Base-by-base conservation (phyloP, 2,329 filamentous ascomycete species). In the Coccinonectria pachysandricola region DNA sequence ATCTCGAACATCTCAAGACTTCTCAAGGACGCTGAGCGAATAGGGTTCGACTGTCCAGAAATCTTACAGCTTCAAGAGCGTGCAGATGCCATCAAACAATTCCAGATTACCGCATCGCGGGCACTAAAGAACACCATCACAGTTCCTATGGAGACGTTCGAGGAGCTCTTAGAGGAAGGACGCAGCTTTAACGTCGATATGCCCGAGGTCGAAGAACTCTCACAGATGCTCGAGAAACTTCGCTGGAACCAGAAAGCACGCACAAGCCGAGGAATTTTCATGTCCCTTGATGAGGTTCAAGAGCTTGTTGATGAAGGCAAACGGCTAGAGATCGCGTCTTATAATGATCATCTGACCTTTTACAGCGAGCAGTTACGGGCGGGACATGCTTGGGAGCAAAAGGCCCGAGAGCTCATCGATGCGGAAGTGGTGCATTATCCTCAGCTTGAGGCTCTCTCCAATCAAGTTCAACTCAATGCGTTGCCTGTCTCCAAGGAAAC, bases 21-120 rank as follows among this genome's bases (percentile, higher is more conserved):
- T 24, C 72, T 98, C 31, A 67, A 73, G 33, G 77, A 87, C 43
- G 88, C 88, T 13, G 81, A 93, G 45, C 75, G 78, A 42, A 76
- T 96, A 36, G 84, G 83, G 9, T 98, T 98, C 51, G 86, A 95
- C 42, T 93, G 86, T 54, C 79, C 83, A 20, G 88, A 98, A 55
- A 93, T 96, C 45, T 68, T 68, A 19, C 79, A 84, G 37, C 65
- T 98, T 28, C 79, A 79, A 49, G 87, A 96, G 52, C 81, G 88
- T 25, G 81, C 82, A 32, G 76, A 82, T 38, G 79, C 80, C 26
- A 91, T 98, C 55, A 75, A 80, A 39, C 72, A 75, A 31, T 98
- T 94, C 57, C 86, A 88, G 52, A 67, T 72, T 30, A 79, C 79
- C 43, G 87, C 85, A 16, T 68, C 72, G 30, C 63, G 65, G 34